Evolutionary conservation across 2,329 filamentous ascomycete genomes (phyloP).

Genomic region (Furcasterigmium furcatum): DNA sequence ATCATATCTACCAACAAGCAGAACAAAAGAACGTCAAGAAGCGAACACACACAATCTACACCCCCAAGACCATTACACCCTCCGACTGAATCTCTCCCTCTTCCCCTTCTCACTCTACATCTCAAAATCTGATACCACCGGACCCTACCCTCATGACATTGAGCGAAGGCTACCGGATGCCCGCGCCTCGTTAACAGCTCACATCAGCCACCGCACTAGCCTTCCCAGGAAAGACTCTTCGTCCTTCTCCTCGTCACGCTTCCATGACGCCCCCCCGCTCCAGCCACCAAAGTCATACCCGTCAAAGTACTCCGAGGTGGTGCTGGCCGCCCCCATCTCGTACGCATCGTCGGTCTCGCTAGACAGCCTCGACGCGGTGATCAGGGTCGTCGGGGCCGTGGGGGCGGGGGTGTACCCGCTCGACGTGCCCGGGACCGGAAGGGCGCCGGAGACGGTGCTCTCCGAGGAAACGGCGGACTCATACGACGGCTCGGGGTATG

Average conservation of each 20-base stretch:
- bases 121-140: no score
- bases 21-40: neutral
- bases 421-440: conserved; percentile 1
- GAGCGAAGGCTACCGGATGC: no score
- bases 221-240: neutral
- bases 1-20: no score
- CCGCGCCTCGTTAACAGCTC: no score
- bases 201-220: neutral
- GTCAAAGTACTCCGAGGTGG: neutral
- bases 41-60: neutral
- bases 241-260: neutral
- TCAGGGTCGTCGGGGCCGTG: neutral
- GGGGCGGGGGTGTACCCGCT: neutral
- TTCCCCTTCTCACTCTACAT: no score
- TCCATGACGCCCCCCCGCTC: neutral
- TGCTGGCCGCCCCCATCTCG: neutral
- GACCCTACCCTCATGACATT: no score
- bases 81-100: neutral
- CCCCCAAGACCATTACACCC: neutral
- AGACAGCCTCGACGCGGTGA: neutral
- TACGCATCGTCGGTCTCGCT: no score
- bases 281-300: neutral
- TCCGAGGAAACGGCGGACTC: neutral
- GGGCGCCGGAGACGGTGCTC: conserved; percentile 3
- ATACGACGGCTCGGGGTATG: neutral